Evolutionary conservation across 192 early-diverging fungal genomes (phyloP).

Genomic region (Gonapodya sp.): DNA sequence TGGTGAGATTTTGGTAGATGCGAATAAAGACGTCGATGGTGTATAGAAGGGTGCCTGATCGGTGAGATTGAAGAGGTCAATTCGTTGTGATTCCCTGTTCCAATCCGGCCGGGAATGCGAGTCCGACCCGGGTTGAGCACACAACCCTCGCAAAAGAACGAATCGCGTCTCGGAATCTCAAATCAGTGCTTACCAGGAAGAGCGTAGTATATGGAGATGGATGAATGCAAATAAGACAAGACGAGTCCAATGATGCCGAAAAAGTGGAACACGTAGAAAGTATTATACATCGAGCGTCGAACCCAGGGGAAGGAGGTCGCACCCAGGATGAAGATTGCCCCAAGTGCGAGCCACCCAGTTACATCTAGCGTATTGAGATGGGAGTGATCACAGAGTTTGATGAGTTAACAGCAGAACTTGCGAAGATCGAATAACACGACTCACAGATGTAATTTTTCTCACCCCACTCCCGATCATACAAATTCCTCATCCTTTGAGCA

Average conservation of each 20-base stretch:
- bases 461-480: neutral
- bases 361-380: neutral
- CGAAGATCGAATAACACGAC: too few species aligned
- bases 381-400: neutral
- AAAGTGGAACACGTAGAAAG: neutral
- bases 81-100: too few species aligned
- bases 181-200: neutral
- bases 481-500: neutral
- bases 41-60: neutral
- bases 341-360: neutral
- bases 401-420: too few species aligned
- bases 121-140: too few species aligned
- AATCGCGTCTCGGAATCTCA: neutral
- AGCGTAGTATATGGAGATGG: neutral
- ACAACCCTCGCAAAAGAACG: too few species aligned
- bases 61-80: neutral
- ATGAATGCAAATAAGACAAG: neutral
- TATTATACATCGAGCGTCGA: neutral
- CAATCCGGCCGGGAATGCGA: too few species aligned
- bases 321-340: neutral
- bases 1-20: neutral
- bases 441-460: constrained; percentile 2
- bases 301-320: neutral
- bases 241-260: neutral
- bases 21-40: neutral